These are phyloP conservation scores for Anisodus acutangulus DNA, from an alignment of 257 asterid species.

Conservation along the genomic window DNA sequence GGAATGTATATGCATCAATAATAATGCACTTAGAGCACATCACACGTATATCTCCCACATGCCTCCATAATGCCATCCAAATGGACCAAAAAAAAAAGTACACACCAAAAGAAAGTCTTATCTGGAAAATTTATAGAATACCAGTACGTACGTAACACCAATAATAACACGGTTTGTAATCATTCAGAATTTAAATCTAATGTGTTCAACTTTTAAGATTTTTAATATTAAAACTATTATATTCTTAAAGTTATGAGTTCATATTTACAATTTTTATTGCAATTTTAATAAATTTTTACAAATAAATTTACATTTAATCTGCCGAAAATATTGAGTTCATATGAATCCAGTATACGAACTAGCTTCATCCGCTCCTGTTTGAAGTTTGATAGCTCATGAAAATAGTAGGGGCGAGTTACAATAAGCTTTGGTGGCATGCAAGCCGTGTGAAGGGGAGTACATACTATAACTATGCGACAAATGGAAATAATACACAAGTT, in stretches of 20 bases:
- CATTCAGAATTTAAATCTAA: no score
- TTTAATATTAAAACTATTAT: no score
- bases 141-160: not conserved
- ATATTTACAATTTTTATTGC: no score
- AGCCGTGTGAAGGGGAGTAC: not conserved
- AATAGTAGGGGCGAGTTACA: no score
- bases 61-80: not conserved
- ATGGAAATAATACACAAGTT: not conserved
- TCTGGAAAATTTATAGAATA: not conserved
- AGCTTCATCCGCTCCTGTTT: no score
- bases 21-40: not conserved
- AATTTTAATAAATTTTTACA: no score
- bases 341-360: no score
- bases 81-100: constrained; percentile 4
- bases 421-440: not conserved
- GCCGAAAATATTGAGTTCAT: no score
- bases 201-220: no score
- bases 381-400: no score
- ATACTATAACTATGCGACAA: not conserved
- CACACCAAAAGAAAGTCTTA: constrained; percentile 2
- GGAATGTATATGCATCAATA: not conserved
- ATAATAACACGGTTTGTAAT: not conserved
- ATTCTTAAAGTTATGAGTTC: no score
- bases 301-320: no score
- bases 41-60: not conserved